Conservation (phyloP, 2,329 filamentous ascomycete species). For the Xylogone sp. region DNA sequence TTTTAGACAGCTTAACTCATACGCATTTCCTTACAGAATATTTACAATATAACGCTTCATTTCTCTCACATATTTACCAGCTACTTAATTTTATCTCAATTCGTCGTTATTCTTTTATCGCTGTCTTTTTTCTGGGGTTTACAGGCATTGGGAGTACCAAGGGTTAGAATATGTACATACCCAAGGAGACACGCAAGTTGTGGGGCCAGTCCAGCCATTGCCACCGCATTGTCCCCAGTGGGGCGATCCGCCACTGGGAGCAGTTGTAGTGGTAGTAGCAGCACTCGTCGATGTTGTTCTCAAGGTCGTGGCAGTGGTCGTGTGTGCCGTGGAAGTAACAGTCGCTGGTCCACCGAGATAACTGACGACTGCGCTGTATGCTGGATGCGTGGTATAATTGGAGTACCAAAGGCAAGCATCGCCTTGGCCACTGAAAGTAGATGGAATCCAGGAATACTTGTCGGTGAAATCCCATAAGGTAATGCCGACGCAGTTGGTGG, state of each 20-base stretch:
- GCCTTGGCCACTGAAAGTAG: conserved; percentile 36
- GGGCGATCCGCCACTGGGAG: conserved; percentile 5
- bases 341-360: conserved; percentile 20
- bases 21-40: no score
- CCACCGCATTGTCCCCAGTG: conserved; percentile 31
- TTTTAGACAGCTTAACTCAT: no score
- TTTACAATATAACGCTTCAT: no score
- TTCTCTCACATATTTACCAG: no score
- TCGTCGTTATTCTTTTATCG: no score
- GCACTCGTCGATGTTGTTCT: conserved; percentile 3
- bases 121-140: background rate
- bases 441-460: conserved; percentile 37
- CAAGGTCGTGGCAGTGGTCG: background rate
- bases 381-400: conserved; percentile 38
- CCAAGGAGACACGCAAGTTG: conserved; percentile 20
- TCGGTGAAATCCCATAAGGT: conserved; percentile 28
- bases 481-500: conserved; percentile 21
- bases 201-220: conserved; percentile 23
- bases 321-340: background rate
- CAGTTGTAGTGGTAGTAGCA: background rate
- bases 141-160: conserved; percentile 13
- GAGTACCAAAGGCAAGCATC: conserved; percentile 39
- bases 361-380: conserved; percentile 34
- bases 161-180: conserved; percentile 15
- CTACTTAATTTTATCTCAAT: no score